Percentiles rank a stretch among this genome's conserved stretches.
These are phyloP conservation scores for Zangia roseola DNA, from an alignment of 768 basidiomycete genomes.

Conservation along the genomic window DNA sequence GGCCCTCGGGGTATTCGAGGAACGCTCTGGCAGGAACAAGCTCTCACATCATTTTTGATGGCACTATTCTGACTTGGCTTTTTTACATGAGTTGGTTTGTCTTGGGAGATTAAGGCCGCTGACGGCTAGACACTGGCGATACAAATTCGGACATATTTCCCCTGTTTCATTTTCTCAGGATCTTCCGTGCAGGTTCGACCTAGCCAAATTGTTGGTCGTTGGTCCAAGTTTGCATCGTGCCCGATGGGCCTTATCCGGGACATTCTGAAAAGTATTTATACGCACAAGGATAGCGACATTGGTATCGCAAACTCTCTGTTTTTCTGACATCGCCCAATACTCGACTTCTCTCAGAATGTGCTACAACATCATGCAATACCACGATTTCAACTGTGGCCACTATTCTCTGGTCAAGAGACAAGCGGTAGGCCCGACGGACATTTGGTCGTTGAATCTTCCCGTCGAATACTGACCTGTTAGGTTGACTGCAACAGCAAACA, in stretches of 20 bases:
- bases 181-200: constrained; percentile 5
- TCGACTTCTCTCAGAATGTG: constrained; percentile 28
- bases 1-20: constrained; percentile 5
- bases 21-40: constrained; percentile 11
- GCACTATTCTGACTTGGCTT: constrained; percentile 10
- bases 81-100: constrained; percentile 7
- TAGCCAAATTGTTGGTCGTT: neutral
- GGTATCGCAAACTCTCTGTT: constrained; percentile 3
- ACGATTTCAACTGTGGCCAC: constrained; percentile 36
- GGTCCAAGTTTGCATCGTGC: constrained; percentile 1
- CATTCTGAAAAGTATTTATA: constrained; percentile 23
- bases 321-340: constrained; percentile 1
- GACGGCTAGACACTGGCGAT: constrained; percentile 2
- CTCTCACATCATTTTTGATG: constrained; percentile 1
- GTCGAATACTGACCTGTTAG: constrained; percentile 26
- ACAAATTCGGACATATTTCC: constrained; percentile 10
- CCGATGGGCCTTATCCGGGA: constrained; percentile 4
- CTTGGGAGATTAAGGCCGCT: constrained; percentile 1
- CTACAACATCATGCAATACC: constrained; percentile 32
- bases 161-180: constrained; percentile 19
- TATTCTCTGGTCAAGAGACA: constrained; percentile 29
- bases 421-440: constrained; percentile 27
- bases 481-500: constrained; percentile 45
- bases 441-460: neutral
- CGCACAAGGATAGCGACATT: neutral